phyloP scores from a whole-genome alignment of 768 basidiomycete genomes.

The Suillus plorans region DNA sequence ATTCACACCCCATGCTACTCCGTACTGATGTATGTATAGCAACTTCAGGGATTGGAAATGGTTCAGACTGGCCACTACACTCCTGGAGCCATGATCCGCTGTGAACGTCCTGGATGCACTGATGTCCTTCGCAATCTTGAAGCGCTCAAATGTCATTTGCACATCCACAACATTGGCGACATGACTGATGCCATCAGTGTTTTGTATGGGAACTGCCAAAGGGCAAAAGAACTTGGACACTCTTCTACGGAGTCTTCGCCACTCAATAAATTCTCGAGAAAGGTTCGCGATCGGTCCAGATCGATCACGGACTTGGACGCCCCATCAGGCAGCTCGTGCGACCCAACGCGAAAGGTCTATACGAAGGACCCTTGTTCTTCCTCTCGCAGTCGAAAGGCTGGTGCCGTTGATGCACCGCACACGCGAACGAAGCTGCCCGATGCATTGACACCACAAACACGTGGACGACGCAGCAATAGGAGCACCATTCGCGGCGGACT shows the following conservation, averaged over 20 bases:
- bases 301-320: conserved; percentile 1
- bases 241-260: background rate
- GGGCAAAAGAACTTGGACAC: background rate
- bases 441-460: conserved; percentile 3
- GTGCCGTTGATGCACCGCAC: background rate
- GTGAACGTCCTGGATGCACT: conserved; percentile 45
- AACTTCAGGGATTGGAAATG: conserved; percentile 26
- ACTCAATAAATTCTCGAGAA: conserved; percentile 1
- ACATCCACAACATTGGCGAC: conserved; percentile 56
- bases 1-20: conserved; percentile 5
- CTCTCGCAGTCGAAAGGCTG: background rate
- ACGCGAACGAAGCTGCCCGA: background rate
- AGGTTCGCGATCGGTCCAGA: conserved; percentile 19
- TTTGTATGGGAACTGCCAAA: background rate
- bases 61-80: conserved; percentile 25
- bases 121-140: conserved; percentile 42
- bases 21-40: conserved; percentile 12
- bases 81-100: conserved; percentile 36
- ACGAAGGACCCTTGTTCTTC: background rate
- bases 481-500: conserved; percentile 7
- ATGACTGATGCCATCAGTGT: background rate
- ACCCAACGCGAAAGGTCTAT: background rate
- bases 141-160: conserved; percentile 51
- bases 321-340: background rate
- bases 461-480: conserved; percentile 20